phyloP scores from a whole-genome alignment of 164 flowering plant genomes.

The Macadamia tetraphylla region DNA sequence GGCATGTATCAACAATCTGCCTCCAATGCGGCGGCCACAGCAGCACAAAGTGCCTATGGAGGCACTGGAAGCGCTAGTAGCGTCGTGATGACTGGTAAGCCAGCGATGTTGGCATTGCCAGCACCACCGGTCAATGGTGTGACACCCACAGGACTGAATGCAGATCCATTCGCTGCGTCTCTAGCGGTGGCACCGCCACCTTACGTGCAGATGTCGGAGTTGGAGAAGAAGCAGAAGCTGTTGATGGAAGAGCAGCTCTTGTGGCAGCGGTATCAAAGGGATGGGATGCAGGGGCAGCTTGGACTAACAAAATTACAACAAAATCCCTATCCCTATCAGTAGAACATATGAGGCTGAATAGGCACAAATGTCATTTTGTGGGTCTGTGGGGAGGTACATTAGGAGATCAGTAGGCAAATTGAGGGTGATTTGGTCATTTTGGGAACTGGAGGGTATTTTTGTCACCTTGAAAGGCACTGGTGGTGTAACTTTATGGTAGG shows the following conservation, averaged over 20 bases:
- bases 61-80: slow-evolving; percentile 61
- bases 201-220: slow-evolving; percentile 81
- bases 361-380: no score
- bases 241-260: slow-evolving; percentile 63
- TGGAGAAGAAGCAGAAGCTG: slow-evolving; percentile 76
- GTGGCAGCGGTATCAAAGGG: slow-evolving; percentile 82
- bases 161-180: slow-evolving; percentile 80
- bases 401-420: no score
- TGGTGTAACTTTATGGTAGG: no score
- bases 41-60: slow-evolving; percentile 6
- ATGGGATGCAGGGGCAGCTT: slow-evolving; percentile 72
- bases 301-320: slow-evolving; percentile 22
- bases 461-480: no score
- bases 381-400: no score
- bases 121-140: slow-evolving; percentile 31
- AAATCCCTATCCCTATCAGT: slow-evolving; percentile 15
- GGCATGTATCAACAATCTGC: slow-evolving; percentile 58
- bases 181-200: slow-evolving; percentile 60
- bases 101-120: slow-evolving; percentile 44
- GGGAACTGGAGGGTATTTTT: no score
- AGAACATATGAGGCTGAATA: slow-evolving; percentile 24
- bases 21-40: background rate
- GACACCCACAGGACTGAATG: background rate
- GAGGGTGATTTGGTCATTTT: no score
- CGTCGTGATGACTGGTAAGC: slow-evolving; percentile 34